A percentile compares a stretch with the other conserved stretches of the same genome.
Conservation (phyloP, 129 eudicot genomes). For the Arctium lappa region DNA sequence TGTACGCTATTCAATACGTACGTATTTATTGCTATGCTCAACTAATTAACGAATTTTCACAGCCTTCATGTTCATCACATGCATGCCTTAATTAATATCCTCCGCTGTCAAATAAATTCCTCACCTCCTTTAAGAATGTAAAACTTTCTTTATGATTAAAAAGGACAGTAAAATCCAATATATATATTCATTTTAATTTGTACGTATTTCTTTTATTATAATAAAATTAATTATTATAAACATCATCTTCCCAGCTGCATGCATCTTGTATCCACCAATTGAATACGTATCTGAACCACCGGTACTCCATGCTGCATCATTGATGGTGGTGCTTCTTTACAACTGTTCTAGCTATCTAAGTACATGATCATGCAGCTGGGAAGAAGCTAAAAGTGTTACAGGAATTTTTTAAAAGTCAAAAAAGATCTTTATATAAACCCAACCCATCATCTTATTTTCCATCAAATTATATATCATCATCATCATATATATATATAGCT, state of each 20-base stretch:
- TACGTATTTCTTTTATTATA: too few relatives aligned
- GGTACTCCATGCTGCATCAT: conserved; percentile 21
- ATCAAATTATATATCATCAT: conserved; percentile 4
- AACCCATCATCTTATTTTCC: neutral
- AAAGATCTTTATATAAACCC: conserved; percentile 16
- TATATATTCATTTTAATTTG: too few relatives aligned
- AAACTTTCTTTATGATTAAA: neutral
- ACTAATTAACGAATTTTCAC: conserved; percentile 31
- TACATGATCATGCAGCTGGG: conserved; percentile 9
- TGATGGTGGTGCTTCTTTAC: conserved; percentile 37
- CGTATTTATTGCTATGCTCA: conserved; percentile 6
- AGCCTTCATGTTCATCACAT: conserved; percentile 36
- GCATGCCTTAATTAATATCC: conserved; percentile 4
- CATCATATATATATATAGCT: neutral
- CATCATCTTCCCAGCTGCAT: neutral
- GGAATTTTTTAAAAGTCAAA: neutral
- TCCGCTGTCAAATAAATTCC: conserved; percentile 28
- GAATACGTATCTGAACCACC: conserved; percentile 14
- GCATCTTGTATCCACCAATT: conserved; percentile 21
- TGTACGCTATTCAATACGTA: neutral
- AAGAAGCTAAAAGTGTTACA: conserved; percentile 12
- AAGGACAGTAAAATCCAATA: neutral
- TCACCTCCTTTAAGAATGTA: neutral
- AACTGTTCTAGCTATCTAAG: conserved; percentile 26
- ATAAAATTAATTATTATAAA: too few relatives aligned